Evolutionary conservation across 2,329 filamentous ascomycete species (phyloP), one percentile per base, ranked within the genome.

Genomic region (Hypoxylon sp.): DNA sequence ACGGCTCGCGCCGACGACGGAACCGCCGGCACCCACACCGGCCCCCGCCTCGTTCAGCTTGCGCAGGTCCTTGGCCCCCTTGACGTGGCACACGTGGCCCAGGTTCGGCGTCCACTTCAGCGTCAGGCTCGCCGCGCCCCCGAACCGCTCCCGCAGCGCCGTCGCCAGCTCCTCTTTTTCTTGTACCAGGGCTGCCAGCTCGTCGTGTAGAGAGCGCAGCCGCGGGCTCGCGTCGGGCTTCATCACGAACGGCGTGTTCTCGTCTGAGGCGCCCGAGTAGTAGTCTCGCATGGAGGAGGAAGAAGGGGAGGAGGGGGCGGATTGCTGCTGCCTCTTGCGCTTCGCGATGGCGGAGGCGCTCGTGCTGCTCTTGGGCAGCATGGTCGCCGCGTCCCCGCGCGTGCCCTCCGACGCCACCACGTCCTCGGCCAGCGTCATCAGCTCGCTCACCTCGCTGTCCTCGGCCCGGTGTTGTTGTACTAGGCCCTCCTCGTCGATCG

Each of bases 401-500:
- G 81, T 77, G 3, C 86, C 89, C 72, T 92, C 89, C 26, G 83
- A 81, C 21, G 81, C 79, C 17, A 91, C 80, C 9, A 94, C 83
- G 54, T 89, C 83, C 70, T 92, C 85, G 4, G 91, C 91, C 43
- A 96, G 79, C 1, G 85, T 84, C 20, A 90, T 84, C 67, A 95
- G 86, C 58, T 88, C 84, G 17, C 82, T 85, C 0, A 87, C 86
- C 62, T 91, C 86, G 48, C 83, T 86, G 59, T 94, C 88, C 65
- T 95, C 87, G 1, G 88, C 82, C 29, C 88, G 84, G 67, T 97
- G 93, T 67, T 91, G 88, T 64, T 91, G 86, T 13, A 87, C 81
- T n/a, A 98, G 78, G 0, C 92, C 91, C 62, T 97, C 93, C 75
- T 98, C 95, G 68, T 99, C 95, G 55, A 99, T 96, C 3, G 94